Base-by-base conservation (phyloP, 2,329 filamentous ascomycete species). In the Niveomyces coronatus region DNA sequence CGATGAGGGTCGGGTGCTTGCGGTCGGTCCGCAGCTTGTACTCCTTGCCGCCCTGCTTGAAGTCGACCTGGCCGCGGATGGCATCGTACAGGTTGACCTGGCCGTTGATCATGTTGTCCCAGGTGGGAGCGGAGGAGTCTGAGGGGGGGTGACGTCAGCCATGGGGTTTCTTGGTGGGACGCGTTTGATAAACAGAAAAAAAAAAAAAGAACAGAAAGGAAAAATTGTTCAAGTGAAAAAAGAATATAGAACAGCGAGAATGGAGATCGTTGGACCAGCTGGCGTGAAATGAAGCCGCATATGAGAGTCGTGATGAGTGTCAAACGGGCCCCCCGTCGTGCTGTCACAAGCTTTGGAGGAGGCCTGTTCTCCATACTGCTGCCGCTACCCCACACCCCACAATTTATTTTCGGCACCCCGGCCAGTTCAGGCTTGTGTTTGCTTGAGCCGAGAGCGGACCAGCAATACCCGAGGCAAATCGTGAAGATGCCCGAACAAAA, bases 71-170 rank as follows among this genome's bases (percentile, higher is more conserved):
- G 51, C 78, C 81, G 54, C 91, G 85, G 57, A 94, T 87, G 49
- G 88, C 91, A 54, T 96, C 91, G 69, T 95, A 93, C 41, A 98
- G 76, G 70, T 96, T 98, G 49, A 95, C 80, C 65, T 98, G 91
- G 46, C 91, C 91, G 51, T 91, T 94, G 69, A 96, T 82, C 88
- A 96, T 96, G 70, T 96, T 96, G 49, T 94, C 87, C 91, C 91
- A 98, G 30, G 91, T 95, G 17, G 91, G 91, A 17, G 91, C 88
- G 55, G 75, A 91, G 6, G 91, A 94, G 62, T 96, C 88, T 94
- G 52, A 22, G 18, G 30, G 16, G 30, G 13, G 7, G 14, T 13
- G 11, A 29, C 17, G 41, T 45, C 32, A 45, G 35, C 28, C 20
- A 35, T 27, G 14, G 14, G 11, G 20, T 35, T 20, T 26, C n/a